Base-by-base conservation (phyloP, 2,329 filamentous ascomycete species). In the Verticillium longisporum region DNA sequence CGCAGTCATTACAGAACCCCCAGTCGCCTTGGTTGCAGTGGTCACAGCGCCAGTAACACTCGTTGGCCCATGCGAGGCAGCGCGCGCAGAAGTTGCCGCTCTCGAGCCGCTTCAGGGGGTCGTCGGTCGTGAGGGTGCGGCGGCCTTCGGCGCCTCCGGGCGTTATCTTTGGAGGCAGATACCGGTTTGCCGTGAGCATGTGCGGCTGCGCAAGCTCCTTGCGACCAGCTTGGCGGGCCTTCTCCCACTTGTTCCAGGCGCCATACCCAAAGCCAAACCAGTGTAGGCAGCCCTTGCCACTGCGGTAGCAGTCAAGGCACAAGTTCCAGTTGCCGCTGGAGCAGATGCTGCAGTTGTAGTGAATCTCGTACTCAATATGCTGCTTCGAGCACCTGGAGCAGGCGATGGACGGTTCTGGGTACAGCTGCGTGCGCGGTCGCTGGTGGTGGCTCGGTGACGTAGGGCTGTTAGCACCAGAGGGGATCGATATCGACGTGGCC, bases 1-100 rank as follows among this genome's bases (percentile, higher is more conserved):
- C 91, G 66, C 94, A 98, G 63, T 82, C 78, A 68, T 93, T 92
- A 75, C 94, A 98, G 71, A 91, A 97, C 0, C 94, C 94, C 93
- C 93, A 98, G 70, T 96, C 93, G 5, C 92, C 94, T 64, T 95
- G 87, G 68, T 97, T 97, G 75, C 94, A 98, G 32, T 82, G 73
- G 62, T 89, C 86, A 72, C 94, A 98, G 64, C 90, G 88, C 94
- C 93, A 98, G 74, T 91, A 96, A 74, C 91, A 95, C 58, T 88
- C 84, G 68, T 96, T 93, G 0, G 91, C 83, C 78, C 86, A 90
- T 0, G 83, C 79, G 18, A 83, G 78, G 71, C 94, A 97, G 56
- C 83, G 83, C 41, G 89, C 86, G 71, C 94, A 98, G 73, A 97
- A 97, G 6, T 91, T 87, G 21, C 94, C 94, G 59, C 84, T 87